Conservation (phyloP, 73 alveolate species). For the Effrenium voratum region DNA sequence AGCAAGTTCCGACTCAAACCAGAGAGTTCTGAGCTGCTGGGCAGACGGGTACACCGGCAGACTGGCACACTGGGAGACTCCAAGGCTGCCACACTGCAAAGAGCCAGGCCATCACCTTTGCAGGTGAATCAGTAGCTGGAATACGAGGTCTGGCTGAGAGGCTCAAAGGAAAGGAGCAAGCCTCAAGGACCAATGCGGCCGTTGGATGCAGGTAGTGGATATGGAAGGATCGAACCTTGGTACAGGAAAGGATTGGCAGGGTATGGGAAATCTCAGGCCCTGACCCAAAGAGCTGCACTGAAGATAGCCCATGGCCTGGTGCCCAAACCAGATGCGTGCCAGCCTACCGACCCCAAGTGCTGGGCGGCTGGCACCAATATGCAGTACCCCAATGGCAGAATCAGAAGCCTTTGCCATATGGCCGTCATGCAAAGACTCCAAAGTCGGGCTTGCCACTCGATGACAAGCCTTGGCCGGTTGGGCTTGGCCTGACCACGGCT, state of each 20-base stretch:
- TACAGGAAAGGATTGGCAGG: not conserved
- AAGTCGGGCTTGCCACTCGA: not conserved
- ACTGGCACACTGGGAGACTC: not conserved
- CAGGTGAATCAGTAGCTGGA: not conserved
- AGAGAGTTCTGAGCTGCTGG: not conserved
- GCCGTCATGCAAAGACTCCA: not conserved
- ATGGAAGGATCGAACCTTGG: conserved; percentile 52
- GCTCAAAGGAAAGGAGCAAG: too few species aligned
- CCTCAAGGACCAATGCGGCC: conserved; percentile 18
- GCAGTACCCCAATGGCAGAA: conserved; percentile 77
- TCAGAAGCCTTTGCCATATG: not conserved
- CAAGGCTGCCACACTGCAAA: conserved; percentile 34
- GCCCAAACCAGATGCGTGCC: not conserved
- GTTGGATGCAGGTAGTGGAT: conserved; percentile 29
- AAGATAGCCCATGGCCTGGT: conserved; percentile 44
- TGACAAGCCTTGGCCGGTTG: conserved; percentile 50
- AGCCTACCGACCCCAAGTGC: not conserved
- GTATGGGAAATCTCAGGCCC: not conserved
- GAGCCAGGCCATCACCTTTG: conserved; percentile 34
- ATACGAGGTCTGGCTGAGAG: too few species aligned
- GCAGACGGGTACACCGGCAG: too few species aligned
- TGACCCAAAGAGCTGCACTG: conserved; percentile 16
- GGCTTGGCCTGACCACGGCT: conserved; percentile 60
- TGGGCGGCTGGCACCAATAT: conserved; percentile 35
- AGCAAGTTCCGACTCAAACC: not conserved